phyloP scores from a whole-genome alignment of 768 basidiomycete species.

The Termitomyces sp. region DNA sequence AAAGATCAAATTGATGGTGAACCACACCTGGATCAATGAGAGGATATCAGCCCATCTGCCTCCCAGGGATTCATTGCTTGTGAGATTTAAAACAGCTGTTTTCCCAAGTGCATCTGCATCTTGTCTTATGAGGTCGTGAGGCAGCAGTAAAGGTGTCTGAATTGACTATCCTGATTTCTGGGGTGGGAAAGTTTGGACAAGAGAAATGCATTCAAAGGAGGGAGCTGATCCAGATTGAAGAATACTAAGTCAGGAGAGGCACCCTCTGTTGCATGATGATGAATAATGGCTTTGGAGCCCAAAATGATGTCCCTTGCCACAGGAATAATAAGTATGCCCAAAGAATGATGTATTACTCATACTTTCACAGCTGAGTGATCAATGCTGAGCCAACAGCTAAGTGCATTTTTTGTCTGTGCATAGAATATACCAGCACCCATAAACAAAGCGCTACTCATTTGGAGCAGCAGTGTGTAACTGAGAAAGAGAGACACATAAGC shows the following conservation, averaged over 20 bases:
- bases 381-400: too few species aligned
- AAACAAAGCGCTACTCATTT: too few species aligned
- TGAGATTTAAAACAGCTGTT: conserved; percentile 35
- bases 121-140: conserved; percentile 23
- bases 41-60: conserved; percentile 29
- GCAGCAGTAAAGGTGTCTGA: conserved; percentile 35
- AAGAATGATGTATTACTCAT: too few species aligned
- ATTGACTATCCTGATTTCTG: conserved; percentile 26
- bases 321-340: too few species aligned
- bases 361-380: too few species aligned
- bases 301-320: conserved; percentile 26
- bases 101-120: conserved; percentile 21
- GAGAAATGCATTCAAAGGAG: conserved; percentile 17
- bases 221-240: conserved; percentile 20
- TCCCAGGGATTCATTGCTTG: conserved; percentile 28
- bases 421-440: too few species aligned
- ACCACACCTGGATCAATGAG: conserved; percentile 26
- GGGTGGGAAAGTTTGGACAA: conserved; percentile 13
- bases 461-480: too few species aligned
- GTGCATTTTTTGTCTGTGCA: too few species aligned
- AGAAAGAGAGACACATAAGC: too few species aligned
- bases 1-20: background rate
- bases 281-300: conserved; percentile 22
- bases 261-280: conserved; percentile 22
- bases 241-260: conserved; percentile 28